phyloP scores from a whole-genome alignment of 1,139 yeast species.

The Pichia sp. region DNA sequence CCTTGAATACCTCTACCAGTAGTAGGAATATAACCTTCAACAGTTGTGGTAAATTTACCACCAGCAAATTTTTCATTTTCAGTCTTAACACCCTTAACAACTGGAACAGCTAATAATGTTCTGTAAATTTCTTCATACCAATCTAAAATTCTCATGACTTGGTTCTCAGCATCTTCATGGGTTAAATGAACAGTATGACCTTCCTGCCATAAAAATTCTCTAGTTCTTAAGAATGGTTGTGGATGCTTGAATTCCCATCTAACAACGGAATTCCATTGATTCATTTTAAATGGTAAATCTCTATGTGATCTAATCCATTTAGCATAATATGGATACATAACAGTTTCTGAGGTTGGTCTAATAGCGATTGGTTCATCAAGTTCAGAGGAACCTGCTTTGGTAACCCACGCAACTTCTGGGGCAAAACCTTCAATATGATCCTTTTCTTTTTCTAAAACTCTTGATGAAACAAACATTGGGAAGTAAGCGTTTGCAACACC shows the following conservation, averaged over 20 bases:
- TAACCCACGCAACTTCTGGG: constrained; percentile 99
- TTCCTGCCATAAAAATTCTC: constrained; percentile 99
- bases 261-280: constrained; percentile 99
- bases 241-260: constrained; percentile 99
- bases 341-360: constrained; percentile 99
- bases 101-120: constrained; percentile 95
- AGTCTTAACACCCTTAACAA: constrained; percentile 89
- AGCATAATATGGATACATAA: constrained; percentile 98
- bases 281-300: constrained; percentile 90
- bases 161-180: constrained; percentile 68
- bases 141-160: constrained; percentile 82
- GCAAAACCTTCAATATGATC: constrained; percentile 99
- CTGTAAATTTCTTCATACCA: constrained; percentile 80
- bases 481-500: constrained; percentile 95
- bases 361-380: constrained; percentile 98
- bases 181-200: constrained; percentile 98
- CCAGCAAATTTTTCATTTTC: constrained; percentile 99
- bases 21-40: constrained; percentile 95
- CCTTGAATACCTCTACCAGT: constrained; percentile 99
- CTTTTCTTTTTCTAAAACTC: constrained; percentile 93
- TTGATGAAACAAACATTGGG: constrained; percentile 96
- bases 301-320: constrained; percentile 99
- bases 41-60: constrained; percentile 90
- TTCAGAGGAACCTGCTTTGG: constrained; percentile 89
- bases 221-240: constrained; percentile 96